phyloP scores from a whole-genome alignment of 148 eudicot genomes.

The Spergularia marina region DNA sequence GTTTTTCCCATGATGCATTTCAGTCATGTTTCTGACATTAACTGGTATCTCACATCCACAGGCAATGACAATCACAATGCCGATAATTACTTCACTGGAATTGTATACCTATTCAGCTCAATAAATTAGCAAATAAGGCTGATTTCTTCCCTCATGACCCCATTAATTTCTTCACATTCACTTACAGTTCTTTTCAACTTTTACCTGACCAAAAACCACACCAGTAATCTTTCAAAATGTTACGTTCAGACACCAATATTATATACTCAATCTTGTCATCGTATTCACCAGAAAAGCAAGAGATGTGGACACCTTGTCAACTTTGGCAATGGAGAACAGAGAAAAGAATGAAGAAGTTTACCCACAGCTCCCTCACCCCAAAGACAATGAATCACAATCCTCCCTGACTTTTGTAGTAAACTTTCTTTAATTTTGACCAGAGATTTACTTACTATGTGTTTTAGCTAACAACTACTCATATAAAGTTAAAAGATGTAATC shows the following conservation, averaged over 20 bases:
- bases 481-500: too few species aligned
- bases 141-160: neutral
- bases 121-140: neutral
- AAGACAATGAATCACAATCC: too few species aligned
- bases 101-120: neutral
- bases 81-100: neutral
- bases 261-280: neutral
- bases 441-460: too few species aligned
- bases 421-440: too few species aligned
- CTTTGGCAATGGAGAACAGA: neutral
- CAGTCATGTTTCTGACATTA: neutral
- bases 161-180: neutral
- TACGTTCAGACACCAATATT: neutral
- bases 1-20: neutral
- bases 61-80: neutral
- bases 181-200: neutral
- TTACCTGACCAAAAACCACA: neutral
- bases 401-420: too few species aligned
- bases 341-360: too few species aligned
- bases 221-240: neutral
- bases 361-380: too few species aligned
- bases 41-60: neutral
- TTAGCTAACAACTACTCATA: too few species aligned
- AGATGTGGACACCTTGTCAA: neutral
- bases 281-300: neutral